Conservation (phyloP, 345 rosid species). For the Anacardium occidentale region DNA sequence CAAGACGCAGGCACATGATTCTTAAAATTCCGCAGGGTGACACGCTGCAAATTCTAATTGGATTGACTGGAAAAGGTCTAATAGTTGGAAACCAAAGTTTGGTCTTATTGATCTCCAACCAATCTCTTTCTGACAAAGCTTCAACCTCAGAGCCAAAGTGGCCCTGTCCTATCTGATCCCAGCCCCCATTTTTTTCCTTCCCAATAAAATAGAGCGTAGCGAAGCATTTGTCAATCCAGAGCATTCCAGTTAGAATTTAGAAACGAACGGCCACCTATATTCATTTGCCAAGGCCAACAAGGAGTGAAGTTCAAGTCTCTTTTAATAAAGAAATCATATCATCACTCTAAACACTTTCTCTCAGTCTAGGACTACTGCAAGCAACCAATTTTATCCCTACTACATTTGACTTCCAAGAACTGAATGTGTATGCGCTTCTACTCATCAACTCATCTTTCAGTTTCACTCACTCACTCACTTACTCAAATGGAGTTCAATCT, state of each 20-base stretch:
- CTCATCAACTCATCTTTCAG: neutral
- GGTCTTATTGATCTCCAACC: neutral
- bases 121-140: neutral
- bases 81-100: neutral
- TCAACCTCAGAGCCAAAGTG: neutral
- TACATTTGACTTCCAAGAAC: constrained; percentile 7
- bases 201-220: constrained; percentile 17
- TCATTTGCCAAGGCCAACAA: constrained; percentile 16
- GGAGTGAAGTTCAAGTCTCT: constrained; percentile 24
- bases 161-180: constrained; percentile 15
- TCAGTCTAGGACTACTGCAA: neutral
- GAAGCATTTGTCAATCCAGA: constrained; percentile 21
- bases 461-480: no score
- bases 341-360: neutral
- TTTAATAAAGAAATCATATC: neutral
- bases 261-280: neutral
- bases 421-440: constrained; percentile 4
- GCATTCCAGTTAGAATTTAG: neutral
- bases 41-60: neutral
- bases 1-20: neutral
- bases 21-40: no score
- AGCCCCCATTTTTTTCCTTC: constrained; percentile 15
- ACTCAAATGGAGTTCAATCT: constrained; percentile 74
- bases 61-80: neutral
- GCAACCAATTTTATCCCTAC: constrained; percentile 1